Conservation (phyloP, 31 red algal genomes). For the Asparagopsis taxiformis region DNA sequence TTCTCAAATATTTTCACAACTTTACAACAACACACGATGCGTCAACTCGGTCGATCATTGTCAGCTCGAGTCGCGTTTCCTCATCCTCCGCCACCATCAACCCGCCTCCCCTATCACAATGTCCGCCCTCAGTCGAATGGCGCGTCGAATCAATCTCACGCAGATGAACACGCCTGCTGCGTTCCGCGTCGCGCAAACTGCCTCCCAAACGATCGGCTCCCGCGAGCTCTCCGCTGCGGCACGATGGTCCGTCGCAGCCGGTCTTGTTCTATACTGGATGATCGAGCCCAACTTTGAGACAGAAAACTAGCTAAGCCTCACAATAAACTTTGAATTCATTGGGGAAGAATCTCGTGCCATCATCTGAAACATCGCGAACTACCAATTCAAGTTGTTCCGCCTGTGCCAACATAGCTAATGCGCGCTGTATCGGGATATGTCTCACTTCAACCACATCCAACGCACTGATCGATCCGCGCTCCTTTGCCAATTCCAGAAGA, state of each 20-base stretch:
- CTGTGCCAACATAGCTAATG: constrained; percentile 37
- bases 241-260: constrained; percentile 54
- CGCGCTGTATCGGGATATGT: constrained; percentile 44
- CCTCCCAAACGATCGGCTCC: constrained; percentile 13
- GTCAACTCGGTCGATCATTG: too few species aligned
- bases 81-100: too few species aligned
- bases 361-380: constrained; percentile 31
- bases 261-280: constrained; percentile 61
- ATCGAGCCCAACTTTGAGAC: constrained; percentile 61
- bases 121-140: constrained; percentile 28
- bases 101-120: constrained; percentile 20
- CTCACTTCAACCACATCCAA: constrained; percentile 31
- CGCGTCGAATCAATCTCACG: constrained; percentile 39
- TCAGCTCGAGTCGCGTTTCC: too few species aligned
- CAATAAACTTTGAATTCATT: constrained; percentile 22
- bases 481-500: constrained; percentile 39
- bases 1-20: too few species aligned
- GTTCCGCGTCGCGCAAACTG: constrained; percentile 44
- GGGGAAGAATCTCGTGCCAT: constrained; percentile 44
- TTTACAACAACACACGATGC: too few species aligned
- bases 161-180: constrained; percentile 51
- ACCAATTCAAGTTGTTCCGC: constrained; percentile 34
- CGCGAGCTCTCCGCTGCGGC: constrained; percentile 41
- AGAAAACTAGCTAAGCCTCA: constrained; percentile 5
- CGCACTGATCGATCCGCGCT: constrained; percentile 31